Conservation (phyloP, 2,329 filamentous ascomycete genomes). For the Talaromyces sp. region DNA sequence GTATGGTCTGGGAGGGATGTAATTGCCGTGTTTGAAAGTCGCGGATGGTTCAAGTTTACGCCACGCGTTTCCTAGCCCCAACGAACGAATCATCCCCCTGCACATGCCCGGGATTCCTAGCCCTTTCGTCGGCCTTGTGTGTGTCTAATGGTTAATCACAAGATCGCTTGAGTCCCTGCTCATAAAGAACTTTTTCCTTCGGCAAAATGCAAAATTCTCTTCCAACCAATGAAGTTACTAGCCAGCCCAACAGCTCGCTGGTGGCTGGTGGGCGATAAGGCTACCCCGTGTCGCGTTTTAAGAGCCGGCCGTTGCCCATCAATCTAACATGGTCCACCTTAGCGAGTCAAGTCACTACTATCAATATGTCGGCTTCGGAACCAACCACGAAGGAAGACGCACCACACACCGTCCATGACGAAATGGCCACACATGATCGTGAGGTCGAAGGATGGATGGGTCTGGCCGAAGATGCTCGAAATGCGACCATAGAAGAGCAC, state of each 20-base stretch:
- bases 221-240: not conserved
- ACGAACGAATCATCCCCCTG: not conserved
- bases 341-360: not conserved
- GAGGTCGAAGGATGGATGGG: slow-evolving; percentile 5
- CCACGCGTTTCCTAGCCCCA: not conserved
- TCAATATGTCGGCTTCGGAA: not conserved
- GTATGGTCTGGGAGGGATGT: not conserved
- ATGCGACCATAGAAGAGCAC: slow-evolving; percentile 10
- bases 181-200: not conserved
- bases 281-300: not conserved
- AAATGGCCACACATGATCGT: not conserved
- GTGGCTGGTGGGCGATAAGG: not conserved
- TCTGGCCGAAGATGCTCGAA: slow-evolving; percentile 9
- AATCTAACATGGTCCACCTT: not conserved
- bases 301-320: not conserved
- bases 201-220: not conserved
- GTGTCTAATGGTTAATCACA: not conserved
- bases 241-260: not conserved
- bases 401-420: not conserved
- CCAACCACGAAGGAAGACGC: not conserved
- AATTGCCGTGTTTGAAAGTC: not conserved
- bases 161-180: not conserved
- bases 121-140: not conserved
- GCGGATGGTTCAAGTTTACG: not conserved
- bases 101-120: not conserved